Evolutionary conservation across 1,139 yeast species (phyloP).

Genomic region (Lizanozyma gosingica): DNA sequence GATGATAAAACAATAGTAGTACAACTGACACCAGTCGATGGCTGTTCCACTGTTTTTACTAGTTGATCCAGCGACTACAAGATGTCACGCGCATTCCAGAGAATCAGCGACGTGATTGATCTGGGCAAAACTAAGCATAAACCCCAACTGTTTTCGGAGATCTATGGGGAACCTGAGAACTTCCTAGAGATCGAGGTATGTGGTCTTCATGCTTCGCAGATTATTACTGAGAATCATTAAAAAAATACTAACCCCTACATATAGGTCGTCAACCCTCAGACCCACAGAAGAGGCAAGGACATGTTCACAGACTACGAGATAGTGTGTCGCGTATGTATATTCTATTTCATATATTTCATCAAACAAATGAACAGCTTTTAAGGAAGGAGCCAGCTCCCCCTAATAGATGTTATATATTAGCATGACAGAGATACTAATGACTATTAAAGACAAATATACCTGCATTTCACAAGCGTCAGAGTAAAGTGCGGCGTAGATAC

Average conservation of each 20-base stretch:
- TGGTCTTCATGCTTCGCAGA: conserved; percentile 2
- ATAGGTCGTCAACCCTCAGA: conserved; percentile 60
- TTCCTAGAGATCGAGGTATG: conserved; percentile 81
- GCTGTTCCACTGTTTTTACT: no score
- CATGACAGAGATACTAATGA: conserved; percentile 1
- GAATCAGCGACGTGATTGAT: background rate
- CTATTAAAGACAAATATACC: conserved; percentile 59
- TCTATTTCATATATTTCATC: no score
- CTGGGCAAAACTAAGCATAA: conserved; percentile 17
- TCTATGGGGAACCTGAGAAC: conserved; percentile 92
- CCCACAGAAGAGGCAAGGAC: conserved; percentile 62
- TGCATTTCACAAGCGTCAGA: conserved; percentile 58
- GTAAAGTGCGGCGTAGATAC: conserved; percentile 76
- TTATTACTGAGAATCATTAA: conserved; percentile 6
- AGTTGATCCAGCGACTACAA: no score
- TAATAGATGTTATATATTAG: background rate
- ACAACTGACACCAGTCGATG: no score
- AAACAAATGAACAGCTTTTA: no score
- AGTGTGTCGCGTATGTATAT: conserved; percentile 49
- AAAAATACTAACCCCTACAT: conserved; percentile 12
- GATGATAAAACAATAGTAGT: no score
- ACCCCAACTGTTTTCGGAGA: conserved; percentile 67
- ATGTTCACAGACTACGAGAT: conserved; percentile 90
- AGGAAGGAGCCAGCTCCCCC: background rate
- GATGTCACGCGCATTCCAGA: background rate